These are phyloP conservation scores for Metschnikowia aberdeeniae DNA, from an alignment of 805 yeast genomes.

Conservation along the genomic window DNA sequence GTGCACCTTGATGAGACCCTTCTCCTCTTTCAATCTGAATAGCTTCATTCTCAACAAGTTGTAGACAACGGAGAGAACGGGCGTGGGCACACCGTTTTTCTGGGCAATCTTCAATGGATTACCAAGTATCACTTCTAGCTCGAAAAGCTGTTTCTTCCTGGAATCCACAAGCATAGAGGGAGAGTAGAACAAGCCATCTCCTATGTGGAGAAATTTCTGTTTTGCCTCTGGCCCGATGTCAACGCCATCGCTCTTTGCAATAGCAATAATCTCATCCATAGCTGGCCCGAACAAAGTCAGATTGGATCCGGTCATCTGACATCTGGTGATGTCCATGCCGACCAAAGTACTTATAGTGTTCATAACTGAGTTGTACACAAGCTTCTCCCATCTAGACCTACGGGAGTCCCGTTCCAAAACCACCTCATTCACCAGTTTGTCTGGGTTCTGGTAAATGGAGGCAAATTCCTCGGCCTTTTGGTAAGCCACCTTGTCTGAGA, in stretches of 20 bases:
- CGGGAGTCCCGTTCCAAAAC: constrained; percentile 28
- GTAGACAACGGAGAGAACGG: constrained; percentile 56
- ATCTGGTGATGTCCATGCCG: constrained; percentile 31
- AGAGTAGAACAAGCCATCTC: constrained; percentile 40
- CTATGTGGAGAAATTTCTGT: constrained; percentile 47
- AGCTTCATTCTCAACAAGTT: constrained; percentile 58
- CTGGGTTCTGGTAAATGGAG: constrained; percentile 26
- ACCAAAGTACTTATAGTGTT: constrained; percentile 34
- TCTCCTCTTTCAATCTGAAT: constrained; percentile 53
- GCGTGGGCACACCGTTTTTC: constrained; percentile 37
- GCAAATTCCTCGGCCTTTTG: constrained; percentile 22
- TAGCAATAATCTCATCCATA: constrained; percentile 59
- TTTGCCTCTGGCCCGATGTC: constrained; percentile 48
- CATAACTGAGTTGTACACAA: constrained; percentile 33
- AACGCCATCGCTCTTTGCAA: constrained; percentile 69
- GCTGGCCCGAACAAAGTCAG: constrained; percentile 45
- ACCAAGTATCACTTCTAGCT: constrained; percentile 68
- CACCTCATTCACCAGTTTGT: constrained; percentile 22
- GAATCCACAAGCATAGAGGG: constrained; percentile 76
- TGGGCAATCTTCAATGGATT: constrained; percentile 43
- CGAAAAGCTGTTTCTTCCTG: constrained; percentile 62
- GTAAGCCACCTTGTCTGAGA: constrained; percentile 11
- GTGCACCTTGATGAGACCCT: constrained; percentile 32
- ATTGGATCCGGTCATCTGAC: constrained; percentile 33
- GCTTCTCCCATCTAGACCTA: constrained; percentile 37